Evolutionary conservation across 768 basidiomycete genomes (phyloP).

Genomic region (Trametes coccinea): DNA sequence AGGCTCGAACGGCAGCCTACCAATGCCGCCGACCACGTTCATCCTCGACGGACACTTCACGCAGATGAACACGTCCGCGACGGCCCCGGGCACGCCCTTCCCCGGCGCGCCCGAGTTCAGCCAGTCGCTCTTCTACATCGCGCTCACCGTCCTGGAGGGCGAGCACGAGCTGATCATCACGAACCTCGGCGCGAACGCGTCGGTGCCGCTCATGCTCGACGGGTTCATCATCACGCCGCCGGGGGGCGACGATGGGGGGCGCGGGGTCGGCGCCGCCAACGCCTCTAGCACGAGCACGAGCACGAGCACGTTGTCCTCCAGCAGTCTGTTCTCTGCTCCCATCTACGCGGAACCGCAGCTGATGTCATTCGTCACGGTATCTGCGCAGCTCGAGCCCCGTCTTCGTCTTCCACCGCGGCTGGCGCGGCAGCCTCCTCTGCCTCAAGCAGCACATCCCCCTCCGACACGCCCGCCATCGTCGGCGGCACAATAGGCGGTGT

Average conservation of each 20-base stretch:
- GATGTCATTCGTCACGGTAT: no score
- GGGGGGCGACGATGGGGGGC: neutral
- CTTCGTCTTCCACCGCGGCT: no score
- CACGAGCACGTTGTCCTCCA: neutral
- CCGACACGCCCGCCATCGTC: neutral
- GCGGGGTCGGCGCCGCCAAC: neutral
- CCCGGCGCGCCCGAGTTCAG: neutral
- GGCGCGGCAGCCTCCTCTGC: neutral
- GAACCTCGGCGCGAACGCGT: neutral
- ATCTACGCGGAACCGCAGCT: no score
- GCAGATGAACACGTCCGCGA: neutral
- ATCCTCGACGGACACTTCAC: conserved; percentile 12
- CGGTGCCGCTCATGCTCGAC: conserved; percentile 1
- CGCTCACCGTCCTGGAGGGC: neutral
- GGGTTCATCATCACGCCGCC: neutral
- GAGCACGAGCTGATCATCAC: conserved; percentile 13
- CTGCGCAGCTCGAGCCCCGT: no score
- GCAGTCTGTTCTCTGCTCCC: no score
- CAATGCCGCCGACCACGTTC: conserved; percentile 9
- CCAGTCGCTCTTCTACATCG: conserved; percentile 1
- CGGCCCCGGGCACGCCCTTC: neutral
- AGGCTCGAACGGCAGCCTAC: neutral
- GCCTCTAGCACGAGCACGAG: no score
- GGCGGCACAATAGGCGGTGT: neutral
- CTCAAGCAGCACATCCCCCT: neutral